phyloP scores from a whole-genome alignment of 1,284 basidiomycete genomes.

The Malassezia sp. region DNA sequence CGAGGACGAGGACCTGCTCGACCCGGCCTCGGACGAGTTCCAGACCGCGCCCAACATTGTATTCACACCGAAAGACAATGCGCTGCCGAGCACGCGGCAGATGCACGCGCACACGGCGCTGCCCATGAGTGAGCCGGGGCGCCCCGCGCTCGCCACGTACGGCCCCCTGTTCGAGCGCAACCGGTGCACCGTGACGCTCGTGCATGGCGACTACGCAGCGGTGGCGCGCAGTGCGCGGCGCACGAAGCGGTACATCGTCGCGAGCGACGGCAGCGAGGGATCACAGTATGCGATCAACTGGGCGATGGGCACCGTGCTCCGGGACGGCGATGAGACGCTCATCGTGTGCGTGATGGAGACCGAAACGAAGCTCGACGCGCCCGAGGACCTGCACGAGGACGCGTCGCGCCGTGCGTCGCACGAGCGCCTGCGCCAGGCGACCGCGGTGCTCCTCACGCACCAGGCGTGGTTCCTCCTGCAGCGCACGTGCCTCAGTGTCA shows the following conservation, averaged over 20 bases:
- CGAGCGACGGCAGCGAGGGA: conserved; percentile 75
- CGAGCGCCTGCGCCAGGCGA: conserved; percentile 84
- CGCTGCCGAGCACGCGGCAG: neutral
- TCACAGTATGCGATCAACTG: conserved; percentile 41
- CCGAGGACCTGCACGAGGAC: conserved; percentile 53
- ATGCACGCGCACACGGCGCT: conserved; percentile 4
- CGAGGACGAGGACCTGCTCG: conserved; percentile 16
- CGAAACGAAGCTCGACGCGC: conserved; percentile 56
- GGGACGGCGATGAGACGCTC: conserved; percentile 65
- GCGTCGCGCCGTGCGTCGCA: conserved; percentile 63
- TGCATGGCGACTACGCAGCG: conserved; percentile 52
- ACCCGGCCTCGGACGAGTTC: conserved; percentile 14
- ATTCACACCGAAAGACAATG: conserved; percentile 8
- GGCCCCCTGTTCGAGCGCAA: conserved; percentile 63
- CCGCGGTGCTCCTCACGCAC: conserved; percentile 67
- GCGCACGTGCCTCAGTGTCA: conserved; percentile 74
- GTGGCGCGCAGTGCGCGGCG: conserved; percentile 51
- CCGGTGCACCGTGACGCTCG: conserved; percentile 77
- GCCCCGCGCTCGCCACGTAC: conserved; percentile 1
- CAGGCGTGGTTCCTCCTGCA: conserved; percentile 81
- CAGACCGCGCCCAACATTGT: conserved; percentile 18
- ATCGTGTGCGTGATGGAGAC: conserved; percentile 79
- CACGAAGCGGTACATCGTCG: conserved; percentile 67
- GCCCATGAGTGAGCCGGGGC: conserved; percentile 6
- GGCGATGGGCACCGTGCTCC: conserved; percentile 83